Percentiles rank a stretch among this genome's conserved stretches.
These are phyloP conservation scores for Tuctoria greenei DNA, from an alignment of 176 grass and related monocot genomes.

Conservation along the genomic window DNA sequence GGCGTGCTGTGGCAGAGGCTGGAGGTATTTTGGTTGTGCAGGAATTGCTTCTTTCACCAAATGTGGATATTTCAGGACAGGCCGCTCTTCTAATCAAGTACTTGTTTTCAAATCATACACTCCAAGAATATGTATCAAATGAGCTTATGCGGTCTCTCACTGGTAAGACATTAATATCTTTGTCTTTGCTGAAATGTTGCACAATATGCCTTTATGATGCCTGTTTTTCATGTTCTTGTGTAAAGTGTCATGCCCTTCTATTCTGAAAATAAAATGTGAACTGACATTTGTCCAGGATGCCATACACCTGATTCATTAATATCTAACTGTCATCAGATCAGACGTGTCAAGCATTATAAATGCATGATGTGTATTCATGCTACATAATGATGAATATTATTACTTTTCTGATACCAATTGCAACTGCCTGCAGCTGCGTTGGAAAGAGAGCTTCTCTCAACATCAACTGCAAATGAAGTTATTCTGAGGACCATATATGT, in stretches of 20 bases:
- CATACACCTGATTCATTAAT: not conserved
- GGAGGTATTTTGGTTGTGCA: slow-evolving; percentile 93
- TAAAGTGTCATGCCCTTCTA: slow-evolving; percentile 15
- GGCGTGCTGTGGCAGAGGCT: slow-evolving; percentile 82
- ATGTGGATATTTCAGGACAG: slow-evolving; percentile 81
- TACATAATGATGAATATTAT: slow-evolving; percentile 8
- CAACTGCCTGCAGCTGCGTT: slow-evolving; percentile 60
- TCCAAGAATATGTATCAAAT: slow-evolving; percentile 97
- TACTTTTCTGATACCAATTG: slow-evolving; percentile 36
- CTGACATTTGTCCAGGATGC: slow-evolving; percentile 4
- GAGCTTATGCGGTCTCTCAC: slow-evolving; percentile 96
- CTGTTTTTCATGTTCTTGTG: slow-evolving; percentile 26
- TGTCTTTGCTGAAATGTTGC: slow-evolving; percentile 10
- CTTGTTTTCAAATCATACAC: slow-evolving; percentile 95
- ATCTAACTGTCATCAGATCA: slow-evolving; percentile 6
- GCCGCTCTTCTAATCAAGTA: slow-evolving; percentile 82
- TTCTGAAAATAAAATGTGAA: slow-evolving; percentile 15
- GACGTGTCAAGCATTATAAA: slow-evolving; percentile 15
- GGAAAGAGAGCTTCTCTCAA: slow-evolving; percentile 79
- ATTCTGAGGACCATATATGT: slow-evolving; percentile 82
- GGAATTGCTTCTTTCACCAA: slow-evolving; percentile 81
- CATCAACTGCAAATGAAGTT: slow-evolving; percentile 81
- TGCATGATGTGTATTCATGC: not conserved
- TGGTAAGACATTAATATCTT: slow-evolving; percentile 46
- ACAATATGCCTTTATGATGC: not conserved